These are phyloP conservation scores for Umbelopsis sp. DNA, from an alignment of 371 early-diverging fungal genomes.

Conservation along the genomic window DNA sequence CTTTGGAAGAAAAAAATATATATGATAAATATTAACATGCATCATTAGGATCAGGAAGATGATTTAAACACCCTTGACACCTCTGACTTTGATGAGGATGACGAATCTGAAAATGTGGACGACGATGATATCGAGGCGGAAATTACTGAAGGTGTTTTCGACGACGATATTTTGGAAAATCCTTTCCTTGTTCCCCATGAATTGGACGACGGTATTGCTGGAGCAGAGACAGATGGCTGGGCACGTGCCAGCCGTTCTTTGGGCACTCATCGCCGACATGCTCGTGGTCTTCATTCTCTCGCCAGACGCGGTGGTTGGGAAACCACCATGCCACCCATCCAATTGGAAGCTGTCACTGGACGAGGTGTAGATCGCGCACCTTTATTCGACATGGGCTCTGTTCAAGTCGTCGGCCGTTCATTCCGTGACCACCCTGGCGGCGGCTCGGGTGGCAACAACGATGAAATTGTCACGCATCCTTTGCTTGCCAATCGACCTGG, in stretches of 20 bases:
- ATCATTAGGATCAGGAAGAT: conserved; percentile 37
- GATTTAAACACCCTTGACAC: conserved; percentile 49
- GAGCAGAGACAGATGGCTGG: conserved; percentile 41
- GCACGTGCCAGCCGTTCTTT: conserved; percentile 30
- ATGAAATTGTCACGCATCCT: conserved; percentile 74
- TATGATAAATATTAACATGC: not conserved
- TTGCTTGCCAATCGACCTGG: conserved; percentile 58
- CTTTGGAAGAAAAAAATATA: conserved; percentile 11
- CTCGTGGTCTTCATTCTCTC: conserved; percentile 20
- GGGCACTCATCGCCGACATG: conserved; percentile 20
- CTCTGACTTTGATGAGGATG: conserved; percentile 56
- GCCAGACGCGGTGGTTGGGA: conserved; percentile 19
- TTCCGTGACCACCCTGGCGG: conserved; percentile 31
- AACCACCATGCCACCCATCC: conserved; percentile 20
- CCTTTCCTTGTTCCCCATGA: conserved; percentile 57
- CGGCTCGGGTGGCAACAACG: conserved; percentile 30
- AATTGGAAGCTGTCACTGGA: conserved; percentile 13
- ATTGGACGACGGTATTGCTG: conserved; percentile 31
- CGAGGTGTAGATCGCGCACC: conserved; percentile 22
- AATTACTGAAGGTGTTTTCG: conserved; percentile 48
- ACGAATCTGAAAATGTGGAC: conserved; percentile 51
- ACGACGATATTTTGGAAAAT: conserved; percentile 59
- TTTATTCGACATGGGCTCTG: conserved; percentile 20
- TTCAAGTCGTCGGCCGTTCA: conserved; percentile 33
- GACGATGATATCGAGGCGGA: conserved; percentile 52